Percentiles rank a stretch among this genome's conserved stretches.
Evolutionary conservation across 2,329 filamentous ascomycete species (phyloP).

Genomic region (Apiospora malaysiana): DNA sequence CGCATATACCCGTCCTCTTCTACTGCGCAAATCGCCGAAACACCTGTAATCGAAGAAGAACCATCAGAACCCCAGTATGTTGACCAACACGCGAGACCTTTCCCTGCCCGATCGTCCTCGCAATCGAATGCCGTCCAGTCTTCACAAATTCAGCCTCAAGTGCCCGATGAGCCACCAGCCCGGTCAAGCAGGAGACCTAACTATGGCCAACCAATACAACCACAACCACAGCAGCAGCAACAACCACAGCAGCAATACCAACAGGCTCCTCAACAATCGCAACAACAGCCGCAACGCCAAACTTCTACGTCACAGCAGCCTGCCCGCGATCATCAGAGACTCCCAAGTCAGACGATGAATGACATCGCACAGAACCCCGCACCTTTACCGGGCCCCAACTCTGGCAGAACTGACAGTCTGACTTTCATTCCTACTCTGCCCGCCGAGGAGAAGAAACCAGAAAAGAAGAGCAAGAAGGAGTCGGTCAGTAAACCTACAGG

Average conservation of each 20-base stretch:
- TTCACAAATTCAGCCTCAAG: constrained; percentile 52
- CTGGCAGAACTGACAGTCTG: constrained; percentile 73
- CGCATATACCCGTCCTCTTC: constrained; percentile 31
- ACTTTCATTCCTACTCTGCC: constrained; percentile 79
- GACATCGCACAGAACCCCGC: constrained; percentile 71
- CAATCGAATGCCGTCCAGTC: constrained; percentile 45
- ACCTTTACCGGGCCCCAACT: constrained; percentile 71
- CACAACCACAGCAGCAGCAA: constrained; percentile 25
- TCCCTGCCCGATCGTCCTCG: constrained; percentile 61
- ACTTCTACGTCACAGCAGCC: constrained; percentile 30
- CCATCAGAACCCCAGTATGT: constrained; percentile 30
- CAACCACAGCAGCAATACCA: constrained; percentile 24
- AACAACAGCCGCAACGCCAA: constrained; percentile 34
- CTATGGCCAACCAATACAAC: constrained; percentile 38
- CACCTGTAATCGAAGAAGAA: constrained; percentile 56
- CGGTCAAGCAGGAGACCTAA: constrained; percentile 51
- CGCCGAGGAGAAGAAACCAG: constrained; percentile 73
- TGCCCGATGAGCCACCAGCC: constrained; percentile 51
- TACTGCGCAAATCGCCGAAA: constrained; percentile 70
- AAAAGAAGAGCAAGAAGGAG: constrained; percentile 77
- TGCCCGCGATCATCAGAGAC: constrained; percentile 39
- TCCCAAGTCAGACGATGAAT: constrained; percentile 58
- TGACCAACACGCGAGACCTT: constrained; percentile 42
- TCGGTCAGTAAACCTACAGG: constrained; percentile 71
- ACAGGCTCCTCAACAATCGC: constrained; percentile 27